Evolutionary conservation across 371 early-diverging fungal genomes (phyloP).

Genomic region (Blakeslea trispora): DNA sequence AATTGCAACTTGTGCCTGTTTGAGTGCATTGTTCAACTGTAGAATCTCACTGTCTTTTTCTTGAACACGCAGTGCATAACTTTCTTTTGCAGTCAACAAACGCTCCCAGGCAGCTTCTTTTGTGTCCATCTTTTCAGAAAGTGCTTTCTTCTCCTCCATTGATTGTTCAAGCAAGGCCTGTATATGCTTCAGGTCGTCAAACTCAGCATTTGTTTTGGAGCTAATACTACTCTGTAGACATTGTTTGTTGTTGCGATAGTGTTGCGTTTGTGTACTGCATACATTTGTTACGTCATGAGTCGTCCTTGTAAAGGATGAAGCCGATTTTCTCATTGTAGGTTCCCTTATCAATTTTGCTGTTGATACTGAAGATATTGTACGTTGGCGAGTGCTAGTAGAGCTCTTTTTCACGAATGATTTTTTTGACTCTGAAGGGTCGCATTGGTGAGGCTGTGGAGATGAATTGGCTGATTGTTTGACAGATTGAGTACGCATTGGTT

Average conservation of each 20-base stretch:
- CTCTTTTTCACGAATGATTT: too few relatives aligned
- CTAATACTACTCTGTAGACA: conserved; percentile 3
- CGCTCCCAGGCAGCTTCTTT: conserved; percentile 45
- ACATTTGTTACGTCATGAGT: not conserved
- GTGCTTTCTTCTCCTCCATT: conserved; percentile 26
- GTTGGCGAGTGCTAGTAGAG: too few relatives aligned
- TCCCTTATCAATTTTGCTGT: too few relatives aligned
- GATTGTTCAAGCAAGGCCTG: conserved; percentile 25
- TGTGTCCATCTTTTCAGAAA: conserved; percentile 31
- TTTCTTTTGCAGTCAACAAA: conserved; percentile 41
- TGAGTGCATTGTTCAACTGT: conserved; percentile 19
- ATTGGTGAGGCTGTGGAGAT: too few relatives aligned
- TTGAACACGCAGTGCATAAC: conserved; percentile 40
- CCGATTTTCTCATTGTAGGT: not conserved
- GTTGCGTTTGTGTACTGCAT: not conserved
- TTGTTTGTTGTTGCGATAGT: not conserved
- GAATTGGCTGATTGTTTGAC: too few relatives aligned
- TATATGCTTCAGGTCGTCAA: conserved; percentile 19
- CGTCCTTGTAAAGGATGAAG: not conserved
- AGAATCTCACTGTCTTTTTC: conserved; percentile 34
- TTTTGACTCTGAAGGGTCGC: too few relatives aligned
- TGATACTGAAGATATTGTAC: too few relatives aligned
- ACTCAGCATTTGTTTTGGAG: conserved; percentile 9
- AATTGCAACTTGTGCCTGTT: conserved; percentile 7
- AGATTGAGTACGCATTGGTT: too few relatives aligned